Percentiles rank a stretch among this genome's conserved stretches.
These are phyloP conservation scores for Colletotrichum sp. DNA, from an alignment of 2,329 filamentous ascomycete species.

Conservation along the genomic window DNA sequence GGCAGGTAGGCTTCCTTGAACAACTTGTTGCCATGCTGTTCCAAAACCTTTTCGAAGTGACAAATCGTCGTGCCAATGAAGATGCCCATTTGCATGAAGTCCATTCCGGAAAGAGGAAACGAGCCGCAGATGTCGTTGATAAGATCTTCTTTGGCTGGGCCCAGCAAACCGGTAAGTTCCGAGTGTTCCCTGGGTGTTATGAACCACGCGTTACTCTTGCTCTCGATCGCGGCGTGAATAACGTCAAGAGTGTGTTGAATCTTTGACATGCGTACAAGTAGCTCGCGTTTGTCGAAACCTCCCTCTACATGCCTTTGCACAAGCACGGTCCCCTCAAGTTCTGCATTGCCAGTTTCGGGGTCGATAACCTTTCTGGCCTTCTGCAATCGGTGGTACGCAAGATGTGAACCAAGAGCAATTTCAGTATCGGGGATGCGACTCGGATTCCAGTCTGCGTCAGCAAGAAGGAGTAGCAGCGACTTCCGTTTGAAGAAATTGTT, in stretches of 20 bases:
- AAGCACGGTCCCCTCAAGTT: neutral
- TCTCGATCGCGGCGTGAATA: neutral
- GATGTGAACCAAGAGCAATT: constrained; percentile 13
- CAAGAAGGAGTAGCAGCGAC: constrained; percentile 32
- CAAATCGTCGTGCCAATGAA: neutral
- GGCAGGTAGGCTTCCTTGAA: neutral
- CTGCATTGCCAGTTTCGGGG: neutral
- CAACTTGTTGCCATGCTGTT: neutral
- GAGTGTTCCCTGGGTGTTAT: neutral
- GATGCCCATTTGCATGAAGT: neutral
- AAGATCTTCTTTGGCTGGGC: neutral
- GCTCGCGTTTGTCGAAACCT: neutral
- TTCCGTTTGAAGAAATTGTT: constrained; percentile 37
- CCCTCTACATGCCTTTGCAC: neutral
- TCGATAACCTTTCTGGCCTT: neutral
- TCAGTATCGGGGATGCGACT: constrained; percentile 39
- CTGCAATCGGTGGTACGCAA: neutral
- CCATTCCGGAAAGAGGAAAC: neutral
- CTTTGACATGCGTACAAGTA: neutral
- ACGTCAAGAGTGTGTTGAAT: neutral
- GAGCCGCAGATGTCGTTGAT: neutral
- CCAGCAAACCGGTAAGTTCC: neutral
- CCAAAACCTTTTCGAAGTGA: neutral
- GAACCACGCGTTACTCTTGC: neutral
- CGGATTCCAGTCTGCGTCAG: constrained; percentile 36